phyloP scores from a whole-genome alignment of 805 yeast species.

The Ogataea dorogensis region DNA sequence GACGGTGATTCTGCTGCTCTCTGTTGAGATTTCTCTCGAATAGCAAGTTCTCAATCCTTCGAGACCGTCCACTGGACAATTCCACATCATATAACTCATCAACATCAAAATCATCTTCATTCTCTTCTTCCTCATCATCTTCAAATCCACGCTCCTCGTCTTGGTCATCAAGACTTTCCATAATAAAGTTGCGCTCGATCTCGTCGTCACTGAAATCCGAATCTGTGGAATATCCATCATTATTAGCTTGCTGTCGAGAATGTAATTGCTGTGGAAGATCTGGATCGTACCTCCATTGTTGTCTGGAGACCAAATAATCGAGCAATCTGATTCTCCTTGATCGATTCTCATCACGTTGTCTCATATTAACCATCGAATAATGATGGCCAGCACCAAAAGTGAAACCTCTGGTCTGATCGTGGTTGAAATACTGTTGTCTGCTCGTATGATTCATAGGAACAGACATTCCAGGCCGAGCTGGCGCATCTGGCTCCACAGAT shows the following conservation, averaged over 20 bases:
- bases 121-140: constrained; percentile 23
- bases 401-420: constrained; percentile 20
- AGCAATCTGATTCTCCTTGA: constrained; percentile 22
- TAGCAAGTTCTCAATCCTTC: constrained; percentile 30
- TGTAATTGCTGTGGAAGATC: constrained; percentile 18
- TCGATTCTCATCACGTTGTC: constrained; percentile 18
- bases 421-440: constrained; percentile 16
- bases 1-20: constrained; percentile 29
- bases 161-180: constrained; percentile 15
- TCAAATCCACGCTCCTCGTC: constrained; percentile 14
- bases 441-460: constrained; percentile 2
- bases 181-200: constrained; percentile 13
- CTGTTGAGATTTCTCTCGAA: constrained; percentile 26
- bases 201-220: constrained; percentile 21
- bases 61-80: constrained; percentile 32
- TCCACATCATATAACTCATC: constrained; percentile 28
- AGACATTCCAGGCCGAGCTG: constrained; percentile 1
- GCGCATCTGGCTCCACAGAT: constrained; percentile 5
- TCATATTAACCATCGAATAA: constrained; percentile 17
- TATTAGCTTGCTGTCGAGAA: constrained; percentile 9
- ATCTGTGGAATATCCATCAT: constrained; percentile 19
- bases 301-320: constrained; percentile 24
- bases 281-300: constrained; percentile 20
- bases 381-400: constrained; percentile 19
- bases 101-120: constrained; percentile 19